Percentiles rank a stretch among this genome's conserved stretches.
phyloP scores from a whole-genome alignment of 768 basidiomycete species.

The button mushroom (Agaricus bisporus) region DNA sequence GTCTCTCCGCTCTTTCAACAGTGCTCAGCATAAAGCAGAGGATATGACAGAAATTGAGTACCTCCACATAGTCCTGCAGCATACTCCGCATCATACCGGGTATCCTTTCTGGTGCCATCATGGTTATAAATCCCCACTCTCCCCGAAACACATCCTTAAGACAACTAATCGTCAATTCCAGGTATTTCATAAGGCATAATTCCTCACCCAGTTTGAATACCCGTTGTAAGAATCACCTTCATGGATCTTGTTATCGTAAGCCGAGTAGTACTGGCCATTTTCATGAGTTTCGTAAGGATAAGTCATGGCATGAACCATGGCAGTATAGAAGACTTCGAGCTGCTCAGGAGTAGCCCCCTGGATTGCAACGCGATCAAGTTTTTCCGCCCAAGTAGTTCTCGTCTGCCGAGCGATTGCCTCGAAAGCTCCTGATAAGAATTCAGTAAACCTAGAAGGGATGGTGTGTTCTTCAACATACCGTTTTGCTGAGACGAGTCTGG shows the following conservation, averaged over 20 bases:
- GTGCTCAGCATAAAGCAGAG: not conserved
- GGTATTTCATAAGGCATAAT: not conserved
- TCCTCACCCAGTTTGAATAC: constrained; percentile 69
- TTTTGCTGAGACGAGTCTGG: constrained; percentile 14
- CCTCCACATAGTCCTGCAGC: constrained; percentile 75
- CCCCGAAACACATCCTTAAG: constrained; percentile 67
- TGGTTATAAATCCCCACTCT: constrained; percentile 70
- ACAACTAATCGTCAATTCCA: not conserved
- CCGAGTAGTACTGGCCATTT: constrained; percentile 64
- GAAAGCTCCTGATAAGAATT: constrained; percentile 33
- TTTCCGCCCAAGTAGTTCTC: constrained; percentile 44
- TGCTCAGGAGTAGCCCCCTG: constrained; percentile 13
- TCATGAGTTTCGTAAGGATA: constrained; percentile 76
- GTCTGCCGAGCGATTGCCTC: constrained; percentile 34
- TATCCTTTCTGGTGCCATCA: constrained; percentile 69
- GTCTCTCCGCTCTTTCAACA: constrained; percentile 53
- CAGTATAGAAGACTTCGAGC: constrained; percentile 49
- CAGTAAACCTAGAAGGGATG: not conserved
- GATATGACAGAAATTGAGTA: not conserved
- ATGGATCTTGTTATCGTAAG: constrained; percentile 63
- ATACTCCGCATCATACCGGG: constrained; percentile 72
- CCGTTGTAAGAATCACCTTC: constrained; percentile 59
- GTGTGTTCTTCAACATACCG: not conserved
- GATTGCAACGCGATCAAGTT: constrained; percentile 46
- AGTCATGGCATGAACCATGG: constrained; percentile 59